Evolutionary conservation across 2,329 filamentous ascomycete species (phyloP), one percentile per base, ranked within the genome.

Genomic region (Penicillium sp.): DNA sequence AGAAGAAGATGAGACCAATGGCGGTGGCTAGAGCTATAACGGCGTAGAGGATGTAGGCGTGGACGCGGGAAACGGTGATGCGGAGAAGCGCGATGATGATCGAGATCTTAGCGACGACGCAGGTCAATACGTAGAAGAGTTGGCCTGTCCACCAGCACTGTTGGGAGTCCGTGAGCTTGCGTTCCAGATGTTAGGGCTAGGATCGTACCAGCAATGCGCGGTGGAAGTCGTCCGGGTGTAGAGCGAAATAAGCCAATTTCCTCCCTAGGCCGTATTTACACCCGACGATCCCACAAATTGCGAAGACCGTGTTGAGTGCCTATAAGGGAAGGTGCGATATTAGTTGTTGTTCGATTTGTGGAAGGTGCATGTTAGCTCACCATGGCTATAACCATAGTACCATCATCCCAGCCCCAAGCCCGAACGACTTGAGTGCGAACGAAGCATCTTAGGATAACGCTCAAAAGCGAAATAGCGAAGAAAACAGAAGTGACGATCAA

Each of bases 21-120:
- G 74, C 42, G 1, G 75, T 68, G 6, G 77, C 73, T 4, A 75
- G 61, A 3, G 65, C 56, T 57, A 82, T 78, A 16, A 80, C 68
- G 16, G 69, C 54, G 47, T 76, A 75, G 34, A 83, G 76, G 52
- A 78, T 75, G 65, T 70, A 73, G 37, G 76, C 68, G 52, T 83
- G 80, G 34, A 73, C 65, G 42, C 66, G 69, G 44, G 73, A 68
- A 16, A 77, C 65, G 0, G 79, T 76, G 27, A 84, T 71, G 16
- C 80, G 76, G 3, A 82, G 73, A 21, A 83, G 74, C 58, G 82
- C 80, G 34, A 81, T 73, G 7, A 72, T 78, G 49, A 83, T 78
- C 4, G 79, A 76, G 35, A 82, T 66, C 52, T 80, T 81, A 37
- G 79, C 72, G 8, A 76, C 63, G 25, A 76, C 71, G 21, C 74